Conservation (phyloP, 1,139 yeast genomes). For the Pichia sp. region DNA sequence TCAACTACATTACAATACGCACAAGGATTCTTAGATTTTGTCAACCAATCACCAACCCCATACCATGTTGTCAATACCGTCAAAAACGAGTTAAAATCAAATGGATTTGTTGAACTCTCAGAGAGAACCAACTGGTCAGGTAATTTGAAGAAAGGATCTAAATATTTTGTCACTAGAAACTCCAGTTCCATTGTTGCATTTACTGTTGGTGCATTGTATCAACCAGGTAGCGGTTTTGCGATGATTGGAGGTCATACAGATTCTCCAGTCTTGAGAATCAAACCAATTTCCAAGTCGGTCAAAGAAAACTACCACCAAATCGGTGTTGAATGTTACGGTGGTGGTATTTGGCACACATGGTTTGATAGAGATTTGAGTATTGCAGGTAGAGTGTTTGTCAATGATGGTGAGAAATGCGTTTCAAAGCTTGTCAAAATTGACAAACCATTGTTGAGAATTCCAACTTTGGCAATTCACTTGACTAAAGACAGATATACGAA, state of each 20-base stretch:
- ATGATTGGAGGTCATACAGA: conserved; percentile 95
- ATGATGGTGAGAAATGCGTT: conserved; percentile 39
- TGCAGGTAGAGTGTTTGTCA: conserved; percentile 85
- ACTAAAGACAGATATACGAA: conserved; percentile 68
- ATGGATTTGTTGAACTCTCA: conserved; percentile 67
- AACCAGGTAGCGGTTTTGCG: conserved; percentile 77
- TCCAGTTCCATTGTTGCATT: conserved; percentile 86
- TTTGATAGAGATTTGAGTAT: conserved; percentile 88
- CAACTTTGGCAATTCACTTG: conserved; percentile 85
- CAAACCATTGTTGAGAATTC: conserved; percentile 82
- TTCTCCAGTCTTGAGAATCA: conserved; percentile 84
- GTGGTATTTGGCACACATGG: conserved; percentile 89
- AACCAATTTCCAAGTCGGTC: conserved; percentile 74
- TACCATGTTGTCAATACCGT: conserved; percentile 81
- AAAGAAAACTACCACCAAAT: conserved; percentile 79
- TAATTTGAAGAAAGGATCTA: conserved; percentile 44
- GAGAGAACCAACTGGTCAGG: conserved; percentile 77
- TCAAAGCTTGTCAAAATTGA: conserved; percentile 72
- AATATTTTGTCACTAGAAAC: conserved; percentile 79
- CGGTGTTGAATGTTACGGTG: conserved; percentile 94
- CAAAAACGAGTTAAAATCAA: conserved; percentile 39
- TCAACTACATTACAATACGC: conserved; percentile 30
- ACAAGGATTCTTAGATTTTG: conserved; percentile 61
- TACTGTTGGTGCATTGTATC: conserved; percentile 64
- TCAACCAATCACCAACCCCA: conserved; percentile 87